These are phyloP conservation scores for Lodderomyces parapsilosis DNA, from an alignment of 1,139 yeast genomes.

Conservation along the genomic window DNA sequence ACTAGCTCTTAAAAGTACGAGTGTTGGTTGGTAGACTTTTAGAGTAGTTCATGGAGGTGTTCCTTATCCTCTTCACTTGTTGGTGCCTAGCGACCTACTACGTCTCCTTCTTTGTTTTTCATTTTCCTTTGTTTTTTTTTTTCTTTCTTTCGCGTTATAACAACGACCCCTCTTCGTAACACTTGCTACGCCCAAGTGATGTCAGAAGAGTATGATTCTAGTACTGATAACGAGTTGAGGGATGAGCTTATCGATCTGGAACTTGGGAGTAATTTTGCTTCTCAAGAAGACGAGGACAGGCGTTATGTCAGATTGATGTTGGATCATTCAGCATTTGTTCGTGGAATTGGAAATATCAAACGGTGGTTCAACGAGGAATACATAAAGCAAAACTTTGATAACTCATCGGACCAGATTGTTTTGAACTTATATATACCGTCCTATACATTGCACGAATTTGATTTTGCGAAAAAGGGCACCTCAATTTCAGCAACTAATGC, in stretches of 20 bases:
- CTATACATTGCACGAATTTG: constrained; percentile 58
- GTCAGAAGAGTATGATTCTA: constrained; percentile 12
- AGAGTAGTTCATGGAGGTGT: background rate
- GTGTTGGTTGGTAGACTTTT: no score
- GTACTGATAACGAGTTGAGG: constrained; percentile 8
- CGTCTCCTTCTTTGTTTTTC: no score
- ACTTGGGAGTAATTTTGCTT: background rate
- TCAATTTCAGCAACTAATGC: constrained; percentile 57
- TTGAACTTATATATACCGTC: constrained; percentile 46
- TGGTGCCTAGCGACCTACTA: no score
- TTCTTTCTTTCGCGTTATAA: background rate
- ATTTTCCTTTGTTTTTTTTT: background rate
- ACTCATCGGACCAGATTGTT: constrained; percentile 18
- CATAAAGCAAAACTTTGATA: constrained; percentile 23
- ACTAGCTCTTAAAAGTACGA: no score
- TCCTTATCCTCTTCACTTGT: no score
- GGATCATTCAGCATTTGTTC: constrained; percentile 58
- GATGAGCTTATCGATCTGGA: constrained; percentile 14
- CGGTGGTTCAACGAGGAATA: constrained; percentile 50
- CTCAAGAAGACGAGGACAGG: background rate
- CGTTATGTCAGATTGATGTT: constrained; percentile 35
- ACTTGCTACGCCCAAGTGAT: constrained; percentile 6
- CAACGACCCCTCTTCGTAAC: background rate
- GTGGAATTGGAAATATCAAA: constrained; percentile 60
- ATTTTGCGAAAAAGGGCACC: constrained; percentile 52